Evolutionary conservation across 192 early-diverging fungal species (phyloP), one percentile per base, ranked within the genome.

Genomic region (Chytriomyces sp.): DNA sequence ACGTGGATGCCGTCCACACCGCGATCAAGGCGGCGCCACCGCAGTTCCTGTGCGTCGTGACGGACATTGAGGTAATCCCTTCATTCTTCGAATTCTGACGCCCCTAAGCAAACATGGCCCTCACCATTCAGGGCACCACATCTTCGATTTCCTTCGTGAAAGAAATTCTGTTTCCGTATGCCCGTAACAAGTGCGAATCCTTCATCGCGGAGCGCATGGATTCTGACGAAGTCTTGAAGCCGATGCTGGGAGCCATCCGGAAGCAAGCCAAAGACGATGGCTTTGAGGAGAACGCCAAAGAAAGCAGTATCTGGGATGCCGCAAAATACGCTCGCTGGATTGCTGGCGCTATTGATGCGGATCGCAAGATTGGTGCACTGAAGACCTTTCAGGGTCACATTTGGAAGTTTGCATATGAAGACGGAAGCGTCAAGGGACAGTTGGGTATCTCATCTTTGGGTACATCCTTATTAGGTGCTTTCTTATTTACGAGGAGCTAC

Each of bases 91-190:
- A 26, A 58, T 12, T 28, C 19, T 3, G 0, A 57, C 56, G 44
- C 56, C 14, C n/a, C 12, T 26, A 58, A 58, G 12, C 56, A 26
- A 14, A 14, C 19, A 57, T 14, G 28, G n/a, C n/a, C n/a, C n/a
- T n/a, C n/a, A 1, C 1, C 2, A 30, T n/a, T 10, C 58, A 98
- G 78, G 95, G 97, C 19, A 99, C 97, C 1, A 98, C 94, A 5
- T 96, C 94, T 1, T 94, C 96, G 19, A 96, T 99, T 41, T 77
- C 93, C 28, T 99, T 98, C 86, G 96, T 99, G 25, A 93, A 95
- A 78, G 93, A 96, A 54, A 85, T 85, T 12, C 78, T 99, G 70
- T 99, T 99, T 65, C 95, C 97, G 17, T 96, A 94, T 76, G 90
- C 95, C 38, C 76, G 76, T 31, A 72, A 79, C 34, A 83, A 89